These are phyloP conservation scores for Irpex lacteus DNA, from an alignment of 1,284 basidiomycete genomes.

Conservation along the genomic window DNA sequence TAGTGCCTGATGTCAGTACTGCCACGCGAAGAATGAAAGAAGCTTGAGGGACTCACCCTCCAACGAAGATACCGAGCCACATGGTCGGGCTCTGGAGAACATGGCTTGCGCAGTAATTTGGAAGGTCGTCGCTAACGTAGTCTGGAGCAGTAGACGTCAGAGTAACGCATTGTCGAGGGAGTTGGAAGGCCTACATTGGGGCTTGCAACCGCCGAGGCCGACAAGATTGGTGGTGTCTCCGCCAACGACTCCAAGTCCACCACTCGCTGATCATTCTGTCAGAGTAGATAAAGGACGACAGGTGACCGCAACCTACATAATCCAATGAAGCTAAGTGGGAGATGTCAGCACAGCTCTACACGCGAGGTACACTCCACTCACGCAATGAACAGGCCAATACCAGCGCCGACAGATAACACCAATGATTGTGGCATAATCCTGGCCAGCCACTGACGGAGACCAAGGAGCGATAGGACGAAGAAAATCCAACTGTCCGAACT, in stretches of 20 bases:
- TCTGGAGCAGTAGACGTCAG: slow-evolving; percentile 22
- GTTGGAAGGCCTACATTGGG: slow-evolving; percentile 39
- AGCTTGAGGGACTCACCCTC: slow-evolving; percentile 54
- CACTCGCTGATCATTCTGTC: slow-evolving; percentile 38
- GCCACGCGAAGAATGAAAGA: background rate
- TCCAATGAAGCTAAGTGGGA: slow-evolving; percentile 58
- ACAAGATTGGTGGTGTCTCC: slow-evolving; percentile 73
- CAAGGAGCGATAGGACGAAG: slow-evolving; percentile 77
- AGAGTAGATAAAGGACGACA: background rate
- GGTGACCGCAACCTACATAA: slow-evolving; percentile 41
- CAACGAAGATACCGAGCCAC: slow-evolving; percentile 89
- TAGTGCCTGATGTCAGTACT: background rate
- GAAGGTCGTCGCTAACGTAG: slow-evolving; percentile 36
- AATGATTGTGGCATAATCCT: slow-evolving; percentile 87
- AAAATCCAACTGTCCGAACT: slow-evolving; percentile 68
- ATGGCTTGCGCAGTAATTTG: slow-evolving; percentile 63
- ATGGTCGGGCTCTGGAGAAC: slow-evolving; percentile 75
- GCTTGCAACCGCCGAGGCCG: slow-evolving; percentile 76
- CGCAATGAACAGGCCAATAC: slow-evolving; percentile 86
- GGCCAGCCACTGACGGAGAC: slow-evolving; percentile 88
- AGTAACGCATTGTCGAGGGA: background rate
- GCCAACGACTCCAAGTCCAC: slow-evolving; percentile 77
- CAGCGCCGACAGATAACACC: slow-evolving; percentile 80
- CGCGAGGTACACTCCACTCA: slow-evolving; percentile 19
- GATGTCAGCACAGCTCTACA: background rate